A percentile compares a stretch with the other conserved stretches of the same genome.
These are phyloP conservation scores for Pisolithus thermaeus DNA, from an alignment of 1,284 basidiomycete genomes.

Conservation along the genomic window DNA sequence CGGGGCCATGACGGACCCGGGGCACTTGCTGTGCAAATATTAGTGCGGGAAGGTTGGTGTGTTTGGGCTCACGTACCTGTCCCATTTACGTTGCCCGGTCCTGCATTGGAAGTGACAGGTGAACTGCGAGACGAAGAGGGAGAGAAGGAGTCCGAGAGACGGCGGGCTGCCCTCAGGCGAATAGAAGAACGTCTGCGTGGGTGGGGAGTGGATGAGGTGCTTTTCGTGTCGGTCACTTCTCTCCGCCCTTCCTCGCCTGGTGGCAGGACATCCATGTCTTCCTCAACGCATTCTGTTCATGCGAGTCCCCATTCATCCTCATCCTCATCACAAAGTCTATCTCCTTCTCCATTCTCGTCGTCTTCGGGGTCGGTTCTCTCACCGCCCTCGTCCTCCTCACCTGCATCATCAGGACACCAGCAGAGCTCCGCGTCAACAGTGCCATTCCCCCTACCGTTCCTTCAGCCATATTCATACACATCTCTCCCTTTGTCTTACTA, in stretches of 20 bases:
- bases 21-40: constrained; percentile 70
- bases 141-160: constrained; percentile 26
- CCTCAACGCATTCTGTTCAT: constrained; percentile 24
- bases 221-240: constrained; percentile 38
- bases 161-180: constrained; percentile 19
- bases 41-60: constrained; percentile 56
- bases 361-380: constrained; percentile 8
- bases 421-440: constrained; percentile 15
- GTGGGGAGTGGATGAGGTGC: constrained; percentile 65
- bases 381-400: constrained; percentile 16
- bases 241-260: constrained; percentile 6
- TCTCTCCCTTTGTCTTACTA: constrained; percentile 24
- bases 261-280: too few species aligned
- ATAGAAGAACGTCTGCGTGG: constrained; percentile 50
- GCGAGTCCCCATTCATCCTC: constrained; percentile 19
- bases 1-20: constrained; percentile 74
- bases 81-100: constrained; percentile 25
- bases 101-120: constrained; percentile 19
- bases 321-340: constrained; percentile 25
- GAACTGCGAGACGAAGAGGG: constrained; percentile 28
- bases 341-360: constrained; percentile 29
- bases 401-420: constrained; percentile 24
- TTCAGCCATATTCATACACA: constrained; percentile 25
- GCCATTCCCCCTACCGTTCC: background rate
- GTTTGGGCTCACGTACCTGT: constrained; percentile 65